A percentile compares a stretch with the other conserved stretches of the same genome.
Conservation (phyloP, 2,329 filamentous ascomycete species). For the Cladosporium sp. region DNA sequence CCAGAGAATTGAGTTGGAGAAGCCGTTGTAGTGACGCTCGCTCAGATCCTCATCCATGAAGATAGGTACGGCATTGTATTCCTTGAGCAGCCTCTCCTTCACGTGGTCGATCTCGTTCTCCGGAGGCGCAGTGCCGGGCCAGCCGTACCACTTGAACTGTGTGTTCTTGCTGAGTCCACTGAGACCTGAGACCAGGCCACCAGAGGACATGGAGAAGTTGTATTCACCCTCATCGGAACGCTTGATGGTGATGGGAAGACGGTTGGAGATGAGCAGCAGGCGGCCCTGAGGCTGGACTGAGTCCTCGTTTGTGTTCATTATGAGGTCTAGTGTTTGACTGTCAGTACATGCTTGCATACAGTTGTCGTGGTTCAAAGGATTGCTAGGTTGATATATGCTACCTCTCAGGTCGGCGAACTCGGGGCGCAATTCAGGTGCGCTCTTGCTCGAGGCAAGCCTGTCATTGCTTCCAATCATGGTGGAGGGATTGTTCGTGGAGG, state of each 20-base stretch:
- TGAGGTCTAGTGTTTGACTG: constrained; percentile 17
- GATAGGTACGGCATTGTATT: constrained; percentile 87
- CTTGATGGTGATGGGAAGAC: constrained; percentile 95
- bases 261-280: constrained; percentile 88
- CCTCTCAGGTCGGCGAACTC: constrained; percentile 2
- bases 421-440: constrained; percentile 18
- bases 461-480: constrained; percentile 21
- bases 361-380: not conserved
- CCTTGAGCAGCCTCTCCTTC: constrained; percentile 75
- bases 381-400: constrained; percentile 1
- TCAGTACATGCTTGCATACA: constrained; percentile 1
- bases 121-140: constrained; percentile 91
- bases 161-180: constrained; percentile 90
- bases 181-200: constrained; percentile 89
- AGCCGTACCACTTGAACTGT: constrained; percentile 97
- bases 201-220: constrained; percentile 93
- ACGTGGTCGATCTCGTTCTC: constrained; percentile 76
- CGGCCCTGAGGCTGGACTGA: constrained; percentile 45
- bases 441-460: constrained; percentile 22
- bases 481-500: not conserved
- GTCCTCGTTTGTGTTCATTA: constrained; percentile 40
- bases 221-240: constrained; percentile 88
- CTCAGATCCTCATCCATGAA: constrained; percentile 93
- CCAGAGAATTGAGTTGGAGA: constrained; percentile 98
- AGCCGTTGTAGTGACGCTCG: constrained; percentile 96